These are phyloP conservation scores for Colletotrichum higginsianum DNA, from an alignment of 2,329 filamentous ascomycete species.

Conservation along the genomic window DNA sequence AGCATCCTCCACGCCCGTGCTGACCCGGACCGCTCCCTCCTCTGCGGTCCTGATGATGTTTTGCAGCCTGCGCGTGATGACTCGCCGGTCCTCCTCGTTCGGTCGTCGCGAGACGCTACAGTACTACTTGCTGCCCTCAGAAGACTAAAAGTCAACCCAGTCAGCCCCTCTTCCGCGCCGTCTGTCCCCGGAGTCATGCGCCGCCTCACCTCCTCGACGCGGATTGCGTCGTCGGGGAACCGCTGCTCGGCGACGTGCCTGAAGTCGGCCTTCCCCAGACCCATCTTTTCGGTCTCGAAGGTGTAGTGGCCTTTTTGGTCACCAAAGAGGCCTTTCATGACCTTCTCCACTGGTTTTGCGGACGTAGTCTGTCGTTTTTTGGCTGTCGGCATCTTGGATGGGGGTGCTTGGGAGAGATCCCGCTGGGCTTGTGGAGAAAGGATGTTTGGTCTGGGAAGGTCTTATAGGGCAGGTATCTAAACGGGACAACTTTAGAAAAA, in stretches of 20 bases:
- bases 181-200: not conserved
- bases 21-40: not conserved
- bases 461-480: not conserved
- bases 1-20: not conserved
- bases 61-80: not conserved
- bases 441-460: not conserved
- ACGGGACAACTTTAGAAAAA: not conserved
- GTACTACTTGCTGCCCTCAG: constrained; percentile 12
- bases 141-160: not conserved
- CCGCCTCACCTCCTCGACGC: constrained; percentile 1
- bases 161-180: not conserved
- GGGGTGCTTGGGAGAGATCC: not conserved
- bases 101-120: constrained; percentile 9
- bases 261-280: constrained; percentile 1
- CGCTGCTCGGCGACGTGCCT: constrained; percentile 2
- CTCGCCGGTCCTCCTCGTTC: not conserved
- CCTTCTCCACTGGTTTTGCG: not conserved
- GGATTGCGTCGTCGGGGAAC: constrained; percentile 1
- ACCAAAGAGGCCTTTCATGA: not conserved
- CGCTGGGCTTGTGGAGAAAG: not conserved
- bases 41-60: not conserved
- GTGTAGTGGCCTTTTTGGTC: not conserved
- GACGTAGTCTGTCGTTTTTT: not conserved
- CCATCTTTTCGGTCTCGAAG: constrained; percentile 5
- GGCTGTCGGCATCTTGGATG: not conserved